Conservation (phyloP, 345 rosid genomes). For the Linum trigynum region DNA sequence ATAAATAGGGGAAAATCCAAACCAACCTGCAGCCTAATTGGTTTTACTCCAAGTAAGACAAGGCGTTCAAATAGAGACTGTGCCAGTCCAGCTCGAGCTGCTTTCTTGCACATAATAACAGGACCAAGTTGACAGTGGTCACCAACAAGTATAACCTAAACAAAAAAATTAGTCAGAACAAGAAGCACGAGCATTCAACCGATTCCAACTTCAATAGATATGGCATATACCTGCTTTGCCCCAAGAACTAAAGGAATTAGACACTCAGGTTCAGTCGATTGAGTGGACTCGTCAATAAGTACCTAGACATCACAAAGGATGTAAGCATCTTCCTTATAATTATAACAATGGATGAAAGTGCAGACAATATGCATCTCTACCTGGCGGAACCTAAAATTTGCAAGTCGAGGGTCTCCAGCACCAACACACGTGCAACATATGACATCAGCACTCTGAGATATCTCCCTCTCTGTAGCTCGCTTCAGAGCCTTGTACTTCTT, state of each 20-base stretch:
- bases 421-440: constrained; percentile 99
- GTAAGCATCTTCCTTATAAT: constrained; percentile 15
- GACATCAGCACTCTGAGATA: constrained; percentile 99
- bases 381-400: constrained; percentile 99
- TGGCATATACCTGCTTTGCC: constrained; percentile 66
- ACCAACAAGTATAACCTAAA: constrained; percentile 91
- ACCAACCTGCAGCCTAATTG: constrained; percentile 91
- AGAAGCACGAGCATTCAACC: background rate
- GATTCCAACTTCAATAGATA: background rate
- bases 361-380: constrained; percentile 24
- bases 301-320: constrained; percentile 38
- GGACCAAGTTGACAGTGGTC: constrained; percentile 99
- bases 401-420: constrained; percentile 96
- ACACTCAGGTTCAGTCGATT: constrained; percentile 97
- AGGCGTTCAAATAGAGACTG: constrained; percentile 98
- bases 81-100: constrained; percentile 98
- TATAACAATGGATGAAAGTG: background rate
- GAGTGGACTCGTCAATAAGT: constrained; percentile 99
- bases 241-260: constrained; percentile 99
- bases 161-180: constrained; percentile 14
- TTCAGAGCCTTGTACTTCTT: constrained; percentile 94
- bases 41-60: constrained; percentile 92
- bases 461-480: constrained; percentile 95
- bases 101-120: constrained; percentile 99
- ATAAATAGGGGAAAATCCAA: background rate